phyloP scores from a whole-genome alignment of 352 stramenopile genomes.

The Phytophthora sp. region DNA sequence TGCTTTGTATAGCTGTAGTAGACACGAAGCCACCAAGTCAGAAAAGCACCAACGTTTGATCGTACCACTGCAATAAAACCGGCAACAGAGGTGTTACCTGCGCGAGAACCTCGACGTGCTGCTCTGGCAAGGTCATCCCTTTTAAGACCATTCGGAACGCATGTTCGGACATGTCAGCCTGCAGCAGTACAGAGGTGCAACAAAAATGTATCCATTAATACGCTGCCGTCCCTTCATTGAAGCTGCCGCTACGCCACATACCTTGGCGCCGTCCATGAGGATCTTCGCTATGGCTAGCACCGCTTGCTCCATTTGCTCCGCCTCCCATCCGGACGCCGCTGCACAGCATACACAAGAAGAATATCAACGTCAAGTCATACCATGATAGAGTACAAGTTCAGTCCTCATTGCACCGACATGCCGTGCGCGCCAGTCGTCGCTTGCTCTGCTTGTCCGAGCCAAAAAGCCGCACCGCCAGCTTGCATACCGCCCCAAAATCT shows the following conservation, averaged over 20 bases:
- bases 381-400: not conserved
- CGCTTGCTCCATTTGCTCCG: conserved; percentile 53
- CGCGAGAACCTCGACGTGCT: conserved; percentile 52
- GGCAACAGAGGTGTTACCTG: conserved; percentile 35
- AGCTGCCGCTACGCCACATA: conserved; percentile 12
- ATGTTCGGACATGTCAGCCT: conserved; percentile 53
- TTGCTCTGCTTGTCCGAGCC: conserved; percentile 71
- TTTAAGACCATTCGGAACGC: conserved; percentile 53
- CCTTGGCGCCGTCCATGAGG: conserved; percentile 76
- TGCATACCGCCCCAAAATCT: conserved; percentile 70
- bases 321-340: conserved; percentile 71
- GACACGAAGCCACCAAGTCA: not conserved
- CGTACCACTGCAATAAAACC: not conserved
- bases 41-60: not conserved
- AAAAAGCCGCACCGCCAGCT: conserved; percentile 65
- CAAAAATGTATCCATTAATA: not conserved
- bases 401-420: conserved; percentile 41
- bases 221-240: not conserved
- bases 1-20: conserved; percentile 51
- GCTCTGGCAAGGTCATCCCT: conserved; percentile 47
- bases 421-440: conserved; percentile 57
- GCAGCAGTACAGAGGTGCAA: not conserved
- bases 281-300: conserved; percentile 77
- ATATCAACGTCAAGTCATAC: not conserved
- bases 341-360: not conserved